Evolutionary conservation across 2,329 filamentous ascomycete genomes (phyloP).

Genomic region (Westerdykella ornata): DNA sequence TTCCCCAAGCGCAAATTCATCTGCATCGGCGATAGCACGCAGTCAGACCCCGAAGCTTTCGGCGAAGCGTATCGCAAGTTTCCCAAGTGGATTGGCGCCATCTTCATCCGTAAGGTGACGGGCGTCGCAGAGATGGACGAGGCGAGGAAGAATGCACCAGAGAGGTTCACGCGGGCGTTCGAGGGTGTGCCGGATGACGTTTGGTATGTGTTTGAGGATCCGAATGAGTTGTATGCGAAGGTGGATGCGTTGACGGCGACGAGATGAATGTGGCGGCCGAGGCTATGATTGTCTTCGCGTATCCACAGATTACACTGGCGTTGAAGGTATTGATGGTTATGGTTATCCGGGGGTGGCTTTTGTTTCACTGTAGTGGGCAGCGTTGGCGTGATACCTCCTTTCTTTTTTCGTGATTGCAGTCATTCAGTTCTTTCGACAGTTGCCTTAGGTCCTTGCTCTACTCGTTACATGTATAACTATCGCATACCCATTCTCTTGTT

Average conservation of each 20-base stretch:
- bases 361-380: too few relatives aligned
- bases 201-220: constrained; percentile 79
- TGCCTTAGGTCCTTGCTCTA: too few relatives aligned
- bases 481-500: too few relatives aligned
- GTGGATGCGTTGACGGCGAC: constrained; percentile 23
- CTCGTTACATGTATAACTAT: too few relatives aligned
- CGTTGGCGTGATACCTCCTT: too few relatives aligned
- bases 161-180: constrained; percentile 79
- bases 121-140: constrained; percentile 68
- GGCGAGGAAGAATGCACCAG: constrained; percentile 60
- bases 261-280: not conserved
- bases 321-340: not conserved
- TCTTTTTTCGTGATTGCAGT: too few relatives aligned
- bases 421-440: too few relatives aligned
- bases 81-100: constrained; percentile 71
- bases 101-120: constrained; percentile 78
- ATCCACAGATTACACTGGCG: not conserved
- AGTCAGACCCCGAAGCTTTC: constrained; percentile 86
- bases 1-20: constrained; percentile 74
- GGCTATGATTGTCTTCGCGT: not conserved
- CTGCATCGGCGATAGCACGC: constrained; percentile 83
- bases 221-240: constrained; percentile 54
- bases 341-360: too few relatives aligned
- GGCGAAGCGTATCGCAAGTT: constrained; percentile 65
- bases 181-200: constrained; percentile 59